phyloP scores from a whole-genome alignment of 148 eudicot species.

The Mesembryanthemum crystallinum region DNA sequence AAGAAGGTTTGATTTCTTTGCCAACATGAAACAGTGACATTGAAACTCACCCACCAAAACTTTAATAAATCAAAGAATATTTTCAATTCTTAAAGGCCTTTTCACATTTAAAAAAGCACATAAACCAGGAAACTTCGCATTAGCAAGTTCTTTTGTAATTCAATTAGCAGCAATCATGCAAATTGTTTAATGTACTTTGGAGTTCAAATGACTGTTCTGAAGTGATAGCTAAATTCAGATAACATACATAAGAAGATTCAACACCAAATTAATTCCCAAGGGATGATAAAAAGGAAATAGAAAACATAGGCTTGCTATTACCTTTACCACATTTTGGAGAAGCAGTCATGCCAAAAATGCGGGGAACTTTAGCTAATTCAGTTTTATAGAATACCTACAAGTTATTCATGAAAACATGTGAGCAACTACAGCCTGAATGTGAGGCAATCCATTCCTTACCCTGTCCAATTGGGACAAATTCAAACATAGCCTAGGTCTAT shows the following conservation, averaged over 20 bases:
- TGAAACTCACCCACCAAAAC: no score
- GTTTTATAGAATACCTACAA: conserved; percentile 73
- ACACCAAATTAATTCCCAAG: not conserved
- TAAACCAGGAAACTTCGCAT: not conserved
- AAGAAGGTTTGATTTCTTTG: no score
- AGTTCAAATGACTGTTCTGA: not conserved
- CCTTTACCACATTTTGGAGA: conserved; percentile 93
- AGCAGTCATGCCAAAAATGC: conserved; percentile 99
- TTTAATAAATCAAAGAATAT: no score
- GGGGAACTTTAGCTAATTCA: conserved; percentile 52
- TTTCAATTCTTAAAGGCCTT: no score
- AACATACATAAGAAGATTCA: not conserved
- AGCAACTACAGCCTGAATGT: not conserved
- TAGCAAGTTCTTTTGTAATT: not conserved
- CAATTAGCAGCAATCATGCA: not conserved
- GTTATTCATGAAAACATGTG: not conserved
- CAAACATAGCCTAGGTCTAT: conserved; percentile 12
- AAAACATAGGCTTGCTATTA: conserved; percentile 23
- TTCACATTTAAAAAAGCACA: no score
- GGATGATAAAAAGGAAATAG: not conserved
- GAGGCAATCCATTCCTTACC: not conserved
- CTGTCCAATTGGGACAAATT: not conserved
- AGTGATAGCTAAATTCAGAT: not conserved
- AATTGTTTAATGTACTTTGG: not conserved
- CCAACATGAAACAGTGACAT: no score